Percentiles rank a stretch among this genome's conserved stretches.
phyloP scores from a whole-genome alignment of 345 rosid species.

The Mercurialis annua region DNA sequence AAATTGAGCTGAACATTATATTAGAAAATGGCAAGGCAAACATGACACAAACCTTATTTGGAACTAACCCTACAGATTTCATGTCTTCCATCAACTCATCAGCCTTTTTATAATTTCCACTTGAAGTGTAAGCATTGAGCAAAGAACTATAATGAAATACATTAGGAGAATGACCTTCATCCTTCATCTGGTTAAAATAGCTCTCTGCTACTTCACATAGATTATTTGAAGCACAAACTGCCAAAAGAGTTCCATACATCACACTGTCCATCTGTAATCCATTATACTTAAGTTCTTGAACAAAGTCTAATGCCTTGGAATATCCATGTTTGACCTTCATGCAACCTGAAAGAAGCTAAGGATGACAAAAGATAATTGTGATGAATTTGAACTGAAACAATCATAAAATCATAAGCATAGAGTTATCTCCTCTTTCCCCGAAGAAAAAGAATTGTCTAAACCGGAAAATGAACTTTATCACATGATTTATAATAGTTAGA shows the following conservation, averaged over 20 bases:
- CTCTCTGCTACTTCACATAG: slow-evolving; percentile 67
- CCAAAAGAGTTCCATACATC: slow-evolving; percentile 82
- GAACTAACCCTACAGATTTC: slow-evolving; percentile 73
- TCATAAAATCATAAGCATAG: background rate
- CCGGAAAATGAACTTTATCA: background rate
- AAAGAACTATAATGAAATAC: slow-evolving; percentile 80
- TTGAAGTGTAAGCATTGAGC: slow-evolving; percentile 75
- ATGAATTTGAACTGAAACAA: slow-evolving; percentile 13
- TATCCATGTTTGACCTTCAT: slow-evolving; percentile 67
- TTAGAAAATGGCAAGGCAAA: slow-evolving; percentile 13
- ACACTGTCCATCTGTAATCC: slow-evolving; percentile 67
- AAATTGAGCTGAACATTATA: background rate
- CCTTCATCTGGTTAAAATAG: slow-evolving; percentile 72
- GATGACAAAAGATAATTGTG: slow-evolving; percentile 26
- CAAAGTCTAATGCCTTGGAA: slow-evolving; percentile 64
- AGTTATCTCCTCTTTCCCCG: background rate
- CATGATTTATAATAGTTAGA: background rate
- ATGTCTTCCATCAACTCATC: slow-evolving; percentile 71
- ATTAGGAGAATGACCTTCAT: slow-evolving; percentile 68
- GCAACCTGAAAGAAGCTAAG: slow-evolving; percentile 84
- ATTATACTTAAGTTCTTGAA: slow-evolving; percentile 54
- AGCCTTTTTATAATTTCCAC: slow-evolving; percentile 74
- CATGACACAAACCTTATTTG: slow-evolving; percentile 68
- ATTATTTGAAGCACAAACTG: slow-evolving; percentile 84
- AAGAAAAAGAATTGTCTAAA: background rate